Percentiles rank a stretch among this genome's conserved stretches.
phyloP scores from a whole-genome alignment of 2,329 filamentous ascomycete genomes.

The Calonectria ilicicola region DNA sequence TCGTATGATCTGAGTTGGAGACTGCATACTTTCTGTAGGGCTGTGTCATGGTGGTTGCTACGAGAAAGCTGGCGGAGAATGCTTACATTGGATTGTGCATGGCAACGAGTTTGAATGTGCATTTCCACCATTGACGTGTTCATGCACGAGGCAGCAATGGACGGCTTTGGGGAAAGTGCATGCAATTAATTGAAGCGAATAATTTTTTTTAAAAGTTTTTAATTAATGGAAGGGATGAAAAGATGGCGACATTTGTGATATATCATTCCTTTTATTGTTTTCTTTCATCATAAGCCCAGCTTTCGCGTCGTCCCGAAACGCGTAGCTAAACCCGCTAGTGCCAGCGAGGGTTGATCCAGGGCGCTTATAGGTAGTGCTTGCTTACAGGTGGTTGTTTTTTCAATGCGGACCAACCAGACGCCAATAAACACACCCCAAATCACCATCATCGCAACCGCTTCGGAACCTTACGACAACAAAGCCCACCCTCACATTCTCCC shows the following conservation, averaged over 20 bases:
- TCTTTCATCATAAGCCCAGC: background rate
- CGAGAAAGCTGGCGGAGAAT: background rate
- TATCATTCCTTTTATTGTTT: background rate
- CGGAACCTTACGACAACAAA: slow-evolving; percentile 24
- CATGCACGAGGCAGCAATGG: background rate
- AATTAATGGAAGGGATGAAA: background rate
- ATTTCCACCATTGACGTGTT: background rate
- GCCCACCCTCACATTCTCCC: slow-evolving; percentile 14
- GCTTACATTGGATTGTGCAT: slow-evolving; percentile 6
- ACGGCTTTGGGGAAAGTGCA: background rate
- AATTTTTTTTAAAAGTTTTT: background rate
- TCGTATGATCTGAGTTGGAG: background rate
- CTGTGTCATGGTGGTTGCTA: background rate
- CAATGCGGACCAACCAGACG: background rate
- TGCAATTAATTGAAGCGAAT: too few species aligned
- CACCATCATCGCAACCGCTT: slow-evolving; percentile 27
- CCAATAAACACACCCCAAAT: slow-evolving; percentile 5
- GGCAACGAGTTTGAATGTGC: slow-evolving; percentile 3
- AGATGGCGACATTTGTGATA: background rate
- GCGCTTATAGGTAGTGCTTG: background rate
- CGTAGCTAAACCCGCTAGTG: background rate
- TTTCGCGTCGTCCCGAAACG: slow-evolving; percentile 10
- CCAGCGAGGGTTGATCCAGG: background rate
- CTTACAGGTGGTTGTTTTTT: slow-evolving; percentile 1
- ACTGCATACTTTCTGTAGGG: background rate